A percentile compares a stretch with the other conserved stretches of the same genome.
phyloP scores from a whole-genome alignment of 805 yeast genomes.

The Kazachstania viticola region DNA sequence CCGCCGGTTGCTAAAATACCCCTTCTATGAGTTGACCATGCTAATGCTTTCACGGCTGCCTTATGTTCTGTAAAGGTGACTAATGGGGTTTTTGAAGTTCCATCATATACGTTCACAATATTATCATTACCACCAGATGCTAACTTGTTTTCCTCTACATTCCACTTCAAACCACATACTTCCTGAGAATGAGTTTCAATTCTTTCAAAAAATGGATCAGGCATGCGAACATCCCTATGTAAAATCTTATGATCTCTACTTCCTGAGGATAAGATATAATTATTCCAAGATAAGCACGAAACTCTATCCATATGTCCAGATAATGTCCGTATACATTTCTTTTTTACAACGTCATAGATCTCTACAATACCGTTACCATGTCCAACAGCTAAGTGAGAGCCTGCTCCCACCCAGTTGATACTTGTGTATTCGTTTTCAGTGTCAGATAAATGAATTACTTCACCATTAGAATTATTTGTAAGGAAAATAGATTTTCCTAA shows the following conservation, averaged over 20 bases:
- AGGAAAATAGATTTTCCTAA: constrained; percentile 77
- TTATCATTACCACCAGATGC: constrained; percentile 97
- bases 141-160: constrained; percentile 75
- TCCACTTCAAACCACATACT: constrained; percentile 95
- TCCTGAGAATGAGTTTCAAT: constrained; percentile 79
- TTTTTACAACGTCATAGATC: constrained; percentile 84
- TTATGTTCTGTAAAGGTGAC: constrained; percentile 69
- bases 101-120: constrained; percentile 77
- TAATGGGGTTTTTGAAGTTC: constrained; percentile 50
- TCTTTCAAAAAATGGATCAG: constrained; percentile 66
- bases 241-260: constrained; percentile 74
- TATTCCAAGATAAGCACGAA: constrained; percentile 88
- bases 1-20: constrained; percentile 94
- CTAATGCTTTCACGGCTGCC: constrained; percentile 93
- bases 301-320: constrained; percentile 82
- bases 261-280: constrained; percentile 78
- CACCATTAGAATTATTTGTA: constrained; percentile 81
- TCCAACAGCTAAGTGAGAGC: constrained; percentile 90
- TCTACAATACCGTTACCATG: constrained; percentile 79
- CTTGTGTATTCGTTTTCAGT: constrained; percentile 71
- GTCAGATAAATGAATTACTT: constrained; percentile 71
- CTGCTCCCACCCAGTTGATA: constrained; percentile 86
- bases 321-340: constrained; percentile 80
- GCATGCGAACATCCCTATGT: constrained; percentile 84
- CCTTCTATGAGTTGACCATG: constrained; percentile 96